A percentile compares a stretch with the other conserved stretches of the same genome.
Evolutionary conservation across 2,329 filamentous ascomycete species (phyloP).

Genomic region (Aureobasidium sp.): DNA sequence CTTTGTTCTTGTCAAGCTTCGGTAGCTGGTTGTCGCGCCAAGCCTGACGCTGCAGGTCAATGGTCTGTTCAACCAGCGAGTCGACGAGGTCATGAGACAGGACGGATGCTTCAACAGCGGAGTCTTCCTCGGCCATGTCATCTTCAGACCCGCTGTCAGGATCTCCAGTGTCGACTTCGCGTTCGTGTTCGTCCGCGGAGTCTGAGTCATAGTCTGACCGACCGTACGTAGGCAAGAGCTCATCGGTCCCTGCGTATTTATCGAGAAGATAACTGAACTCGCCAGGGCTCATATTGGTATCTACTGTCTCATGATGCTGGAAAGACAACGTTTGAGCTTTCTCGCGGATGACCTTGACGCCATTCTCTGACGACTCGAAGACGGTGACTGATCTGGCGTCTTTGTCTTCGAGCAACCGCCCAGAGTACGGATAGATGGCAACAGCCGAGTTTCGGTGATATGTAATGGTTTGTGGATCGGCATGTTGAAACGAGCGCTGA

Average conservation of each 20-base stretch:
- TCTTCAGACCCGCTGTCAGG: conserved; percentile 34
- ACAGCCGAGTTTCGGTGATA: conserved; percentile 21
- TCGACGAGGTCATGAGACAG: not conserved
- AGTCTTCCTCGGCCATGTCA: conserved; percentile 24
- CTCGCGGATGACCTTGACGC: conserved; percentile 25
- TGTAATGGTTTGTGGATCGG: not conserved
- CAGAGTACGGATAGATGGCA: conserved; percentile 28
- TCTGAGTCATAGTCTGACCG: conserved; percentile 40
- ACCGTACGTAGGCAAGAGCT: conserved; percentile 34
- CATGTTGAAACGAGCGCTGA: conserved; percentile 20
- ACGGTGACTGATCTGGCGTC: conserved; percentile 26
- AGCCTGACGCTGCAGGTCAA: conserved; percentile 43
- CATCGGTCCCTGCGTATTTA: conserved; percentile 20
- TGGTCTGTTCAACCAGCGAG: conserved; percentile 46
- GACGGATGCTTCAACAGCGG: not conserved
- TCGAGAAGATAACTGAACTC: conserved; percentile 24
- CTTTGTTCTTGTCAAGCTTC: conserved; percentile 49
- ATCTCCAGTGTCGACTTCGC: conserved; percentile 17
- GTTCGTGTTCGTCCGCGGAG: not conserved
- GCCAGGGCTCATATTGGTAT: not conserved
- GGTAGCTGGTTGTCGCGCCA: conserved; percentile 58
- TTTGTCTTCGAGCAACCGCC: conserved; percentile 4
- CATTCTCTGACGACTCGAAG: conserved; percentile 20
- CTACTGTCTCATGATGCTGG: not conserved
- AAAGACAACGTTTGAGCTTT: conserved; percentile 18